phyloP scores from a whole-genome alignment of 305 asterid genomes.

The Rubia tinctorum region DNA sequence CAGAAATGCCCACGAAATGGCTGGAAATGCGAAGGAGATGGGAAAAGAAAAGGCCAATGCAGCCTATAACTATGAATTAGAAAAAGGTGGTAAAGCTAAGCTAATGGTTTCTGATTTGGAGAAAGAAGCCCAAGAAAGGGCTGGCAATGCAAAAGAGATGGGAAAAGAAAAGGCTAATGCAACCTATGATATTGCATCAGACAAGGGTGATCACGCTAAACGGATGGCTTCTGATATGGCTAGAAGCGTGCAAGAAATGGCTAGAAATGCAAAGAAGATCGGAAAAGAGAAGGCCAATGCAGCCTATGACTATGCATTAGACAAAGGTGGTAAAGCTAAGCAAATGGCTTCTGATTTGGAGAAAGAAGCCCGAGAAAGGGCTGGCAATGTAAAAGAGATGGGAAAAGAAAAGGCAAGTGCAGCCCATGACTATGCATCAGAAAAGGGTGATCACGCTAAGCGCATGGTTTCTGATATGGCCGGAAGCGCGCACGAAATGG shows the following conservation, averaged over 20 bases:
- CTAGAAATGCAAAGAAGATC: conserved; percentile 19
- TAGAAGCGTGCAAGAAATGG: conserved; percentile 9
- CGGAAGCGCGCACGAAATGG: conserved; percentile 10
- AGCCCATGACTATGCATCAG: conserved; percentile 13
- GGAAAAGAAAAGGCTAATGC: conserved; percentile 20
- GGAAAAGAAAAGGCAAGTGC: conserved; percentile 18
- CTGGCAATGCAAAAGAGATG: not conserved
- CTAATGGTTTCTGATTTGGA: conserved; percentile 25
- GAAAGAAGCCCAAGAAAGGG: conserved; percentile 17
- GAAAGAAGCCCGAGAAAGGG: conserved; percentile 18
- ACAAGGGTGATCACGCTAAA: conserved; percentile 17
- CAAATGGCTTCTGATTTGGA: conserved; percentile 25
- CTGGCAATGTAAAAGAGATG: not conserved
- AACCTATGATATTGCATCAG: conserved; percentile 12
- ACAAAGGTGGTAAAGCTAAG: conserved; percentile 20
- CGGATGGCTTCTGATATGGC: conserved; percentile 25
- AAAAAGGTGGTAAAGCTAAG: conserved; percentile 19
- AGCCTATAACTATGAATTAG: conserved; percentile 23
- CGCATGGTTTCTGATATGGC: conserved; percentile 25
- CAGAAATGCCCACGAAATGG: conserved; percentile 9
- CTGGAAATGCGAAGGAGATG: conserved; percentile 20
- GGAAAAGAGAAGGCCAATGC: conserved; percentile 21
- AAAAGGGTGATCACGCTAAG: conserved; percentile 18
- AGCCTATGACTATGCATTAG: conserved; percentile 23
- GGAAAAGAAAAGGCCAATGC: conserved; percentile 21